Evolutionary conservation across 2,329 filamentous ascomycete genomes (phyloP).

Genomic region (Sporothrix protearum): DNA sequence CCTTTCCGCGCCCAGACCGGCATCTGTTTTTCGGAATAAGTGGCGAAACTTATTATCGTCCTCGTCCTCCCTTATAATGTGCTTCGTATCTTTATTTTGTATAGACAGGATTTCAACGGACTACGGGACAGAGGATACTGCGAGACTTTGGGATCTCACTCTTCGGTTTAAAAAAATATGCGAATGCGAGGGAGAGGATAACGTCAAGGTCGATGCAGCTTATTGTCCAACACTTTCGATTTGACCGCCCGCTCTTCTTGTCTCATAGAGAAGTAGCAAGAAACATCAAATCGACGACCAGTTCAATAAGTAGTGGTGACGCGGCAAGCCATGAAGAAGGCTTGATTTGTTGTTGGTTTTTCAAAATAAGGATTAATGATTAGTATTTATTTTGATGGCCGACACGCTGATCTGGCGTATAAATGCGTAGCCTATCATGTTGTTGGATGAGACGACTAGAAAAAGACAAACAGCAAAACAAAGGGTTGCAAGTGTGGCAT

Average conservation of each 20-base stretch:
- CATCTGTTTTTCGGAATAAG: neutral
- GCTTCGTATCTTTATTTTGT: neutral
- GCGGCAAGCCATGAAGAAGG: neutral
- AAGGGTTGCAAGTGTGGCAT: neutral
- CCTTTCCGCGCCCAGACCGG: neutral
- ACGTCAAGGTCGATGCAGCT: neutral
- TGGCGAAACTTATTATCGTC: neutral
- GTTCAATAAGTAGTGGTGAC: neutral
- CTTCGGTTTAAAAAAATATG: neutral
- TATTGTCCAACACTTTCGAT: neutral
- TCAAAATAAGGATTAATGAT: neutral
- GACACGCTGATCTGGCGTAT: neutral
- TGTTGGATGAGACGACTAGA: too few species aligned
- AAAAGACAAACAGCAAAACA: neutral
- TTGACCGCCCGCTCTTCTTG: neutral
- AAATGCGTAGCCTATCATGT: too few species aligned
- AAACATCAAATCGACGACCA: neutral
- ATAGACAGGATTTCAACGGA: neutral
- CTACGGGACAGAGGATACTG: neutral
- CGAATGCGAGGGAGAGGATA: neutral
- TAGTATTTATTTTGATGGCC: neutral
- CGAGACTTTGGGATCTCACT: neutral
- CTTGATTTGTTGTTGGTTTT: neutral
- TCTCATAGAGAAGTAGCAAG: neutral
- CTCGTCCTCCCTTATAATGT: neutral